Percentiles rank a stretch among this genome's conserved stretches.
These are phyloP conservation scores for Acanthamoeba lenticulata DNA, from an alignment of 208 protist genomes.

Conservation along the genomic window DNA sequence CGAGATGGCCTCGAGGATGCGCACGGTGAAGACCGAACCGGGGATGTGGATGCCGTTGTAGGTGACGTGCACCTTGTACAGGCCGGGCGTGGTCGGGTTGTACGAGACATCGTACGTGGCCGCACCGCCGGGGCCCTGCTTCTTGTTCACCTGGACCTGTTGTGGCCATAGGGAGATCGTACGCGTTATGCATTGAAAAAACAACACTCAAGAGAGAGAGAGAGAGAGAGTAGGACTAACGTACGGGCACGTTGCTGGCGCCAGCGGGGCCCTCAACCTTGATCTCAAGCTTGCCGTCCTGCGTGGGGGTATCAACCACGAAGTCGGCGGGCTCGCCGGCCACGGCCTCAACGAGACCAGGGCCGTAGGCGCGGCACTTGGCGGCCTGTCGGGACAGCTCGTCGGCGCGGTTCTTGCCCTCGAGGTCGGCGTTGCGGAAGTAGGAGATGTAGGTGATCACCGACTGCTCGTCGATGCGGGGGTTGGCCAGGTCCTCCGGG, in stretches of 20 bases:
- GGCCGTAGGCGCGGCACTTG: slow-evolving; percentile 12
- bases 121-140: neutral
- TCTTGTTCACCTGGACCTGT: slow-evolving; percentile 13
- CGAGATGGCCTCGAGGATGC: slow-evolving; percentile 56
- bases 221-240: too few species aligned
- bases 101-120: slow-evolving; percentile 1
- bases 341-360: neutral
- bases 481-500: slow-evolving; percentile 4
- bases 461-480: slow-evolving; percentile 52
- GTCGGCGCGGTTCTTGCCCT: slow-evolving; percentile 2
- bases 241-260: slow-evolving; percentile 6
- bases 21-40: slow-evolving; percentile 60
- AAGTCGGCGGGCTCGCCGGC: slow-evolving; percentile 34
- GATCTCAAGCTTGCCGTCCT: slow-evolving; percentile 67
- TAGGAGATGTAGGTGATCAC: slow-evolving; percentile 67
- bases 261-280: slow-evolving; percentile 46
- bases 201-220: neutral
- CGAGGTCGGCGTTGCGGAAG: slow-evolving; percentile 47
- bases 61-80: slow-evolving; percentile 40
- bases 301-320: slow-evolving; percentile 41
- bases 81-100: neutral
- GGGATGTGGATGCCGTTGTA: slow-evolving; percentile 68
- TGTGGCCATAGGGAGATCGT: neutral
- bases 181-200: too few species aligned
- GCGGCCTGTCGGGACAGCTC: slow-evolving; percentile 4